Conservation (phyloP, 2,329 filamentous ascomycete species). For the Rhynchosporium graminicola region DNA sequence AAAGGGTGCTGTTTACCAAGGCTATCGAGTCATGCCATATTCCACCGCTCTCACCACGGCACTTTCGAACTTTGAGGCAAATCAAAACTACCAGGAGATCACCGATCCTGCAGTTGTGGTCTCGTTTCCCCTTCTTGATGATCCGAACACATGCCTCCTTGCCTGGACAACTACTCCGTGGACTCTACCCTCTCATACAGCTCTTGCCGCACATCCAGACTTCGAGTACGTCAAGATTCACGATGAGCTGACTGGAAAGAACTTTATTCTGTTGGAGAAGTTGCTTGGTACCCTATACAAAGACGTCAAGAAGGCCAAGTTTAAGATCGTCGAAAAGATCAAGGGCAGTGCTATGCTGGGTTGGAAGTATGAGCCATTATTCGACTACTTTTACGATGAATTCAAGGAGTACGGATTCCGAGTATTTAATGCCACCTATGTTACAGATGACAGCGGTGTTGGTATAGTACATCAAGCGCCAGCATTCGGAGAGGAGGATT, state of each 20-base stretch:
- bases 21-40: conserved; percentile 92
- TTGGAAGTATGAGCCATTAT: conserved; percentile 87
- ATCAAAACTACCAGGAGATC: conserved; percentile 92
- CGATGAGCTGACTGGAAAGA: conserved; percentile 78
- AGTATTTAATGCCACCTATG: conserved; percentile 81
- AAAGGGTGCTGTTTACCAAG: conserved; percentile 86
- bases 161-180: conserved; percentile 91
- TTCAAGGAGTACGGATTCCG: conserved; percentile 84
- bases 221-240: conserved; percentile 87
- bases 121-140: conserved; percentile 78
- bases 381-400: conserved; percentile 85
- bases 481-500: conserved; percentile 95
- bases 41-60: conserved; percentile 88
- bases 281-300: conserved; percentile 85
- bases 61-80: conserved; percentile 89
- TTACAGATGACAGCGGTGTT: conserved; percentile 86
- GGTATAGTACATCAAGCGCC: conserved; percentile 94
- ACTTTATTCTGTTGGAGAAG: conserved; percentile 83
- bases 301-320: conserved; percentile 93
- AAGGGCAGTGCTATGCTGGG: conserved; percentile 77
- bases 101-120: conserved; percentile 90
- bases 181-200: conserved; percentile 82
- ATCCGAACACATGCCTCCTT: conserved; percentile 73
- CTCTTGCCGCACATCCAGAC: conserved; percentile 74
- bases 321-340: conserved; percentile 75